Evolutionary conservation across 345 rosid species (phyloP), one percentile per base, ranked within the genome.

Genomic region (Linum trigynum): DNA sequence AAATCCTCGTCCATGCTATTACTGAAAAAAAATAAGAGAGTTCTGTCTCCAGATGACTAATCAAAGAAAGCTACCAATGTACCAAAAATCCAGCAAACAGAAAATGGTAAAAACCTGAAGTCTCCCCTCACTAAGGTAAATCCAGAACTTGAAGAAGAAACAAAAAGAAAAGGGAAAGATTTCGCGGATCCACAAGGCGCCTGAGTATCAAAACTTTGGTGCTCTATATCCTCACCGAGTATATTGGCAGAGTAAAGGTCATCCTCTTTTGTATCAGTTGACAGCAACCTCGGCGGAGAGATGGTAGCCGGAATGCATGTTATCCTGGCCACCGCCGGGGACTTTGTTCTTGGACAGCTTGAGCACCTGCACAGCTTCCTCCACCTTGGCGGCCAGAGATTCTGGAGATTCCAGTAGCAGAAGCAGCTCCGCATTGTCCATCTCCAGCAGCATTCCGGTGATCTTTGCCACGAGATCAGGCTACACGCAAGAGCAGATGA

Each of bases 361-460:
- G 55, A 74, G 71, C 63, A 67, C 69, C 51, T 39, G 70, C 62
- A 40, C 65, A 3, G 61, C 69, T 57, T 58, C 57, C 59, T 62
- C 43, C 55, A 50, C 80, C 50, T 69, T 67, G n/a, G 38, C 65
- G 32, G 55, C 59, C 65, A 66, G 58, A 23, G 70, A 66, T 57
- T 16, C 63, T 11, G 75, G 61, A 5, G 66, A 36, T 37, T 45
- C 59, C 36, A 65, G 45, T 39, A 58, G 37, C 73, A 68, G 71
- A 39, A 51, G 59, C 17, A 71, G 16, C 45, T 74, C 63, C 12
- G 67, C 41, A 15, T 66, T 59, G 23, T 59, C 71, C 68, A 71
- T 63, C 59, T 75, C 70, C 64, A 53, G 37, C 39, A 64, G 57
- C 73, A 66, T 67, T 60, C 66, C 70, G 14, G 64, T 69, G 7